Evolutionary conservation across 768 basidiomycete genomes (phyloP).

Genomic region (Naematelia encephala): DNA sequence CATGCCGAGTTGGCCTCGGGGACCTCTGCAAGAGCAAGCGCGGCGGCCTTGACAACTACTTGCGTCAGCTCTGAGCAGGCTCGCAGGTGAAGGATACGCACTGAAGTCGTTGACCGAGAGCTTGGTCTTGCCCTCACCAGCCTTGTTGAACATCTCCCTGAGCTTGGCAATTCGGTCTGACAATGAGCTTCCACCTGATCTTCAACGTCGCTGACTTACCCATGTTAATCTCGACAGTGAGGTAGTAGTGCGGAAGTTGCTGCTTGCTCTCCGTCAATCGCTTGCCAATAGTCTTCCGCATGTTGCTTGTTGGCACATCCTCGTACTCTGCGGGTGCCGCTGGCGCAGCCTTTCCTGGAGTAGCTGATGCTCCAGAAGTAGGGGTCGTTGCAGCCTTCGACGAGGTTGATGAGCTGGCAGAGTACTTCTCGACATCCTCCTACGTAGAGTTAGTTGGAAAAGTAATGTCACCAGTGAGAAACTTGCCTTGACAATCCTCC

Average conservation of each 20-base stretch:
- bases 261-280: conserved; percentile 91
- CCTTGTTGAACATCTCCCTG: conserved; percentile 85
- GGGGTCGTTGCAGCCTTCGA: conserved; percentile 56
- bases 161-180: conserved; percentile 68
- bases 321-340: conserved; percentile 63
- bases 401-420: conserved; percentile 52
- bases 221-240: conserved; percentile 94
- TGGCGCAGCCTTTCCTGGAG: conserved; percentile 54
- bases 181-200: conserved; percentile 3
- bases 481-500: conserved; percentile 80
- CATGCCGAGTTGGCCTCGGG: conserved; percentile 98
- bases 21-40: conserved; percentile 86
- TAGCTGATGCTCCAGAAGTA: conserved; percentile 56
- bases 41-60: conserved; percentile 79
- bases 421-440: conserved; percentile 83
- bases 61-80: conserved; percentile 9
- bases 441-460: conserved; percentile 11
- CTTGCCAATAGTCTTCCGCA: conserved; percentile 87
- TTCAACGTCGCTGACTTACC: conserved; percentile 58
- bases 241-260: conserved; percentile 93
- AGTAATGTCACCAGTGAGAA: not conserved
- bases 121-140: conserved; percentile 64
- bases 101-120: conserved; percentile 95
- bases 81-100: conserved; percentile 21
- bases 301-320: conserved; percentile 86